Evolutionary conservation across 345 rosid genomes (phyloP).

Genomic region (Syzygium aqueum): DNA sequence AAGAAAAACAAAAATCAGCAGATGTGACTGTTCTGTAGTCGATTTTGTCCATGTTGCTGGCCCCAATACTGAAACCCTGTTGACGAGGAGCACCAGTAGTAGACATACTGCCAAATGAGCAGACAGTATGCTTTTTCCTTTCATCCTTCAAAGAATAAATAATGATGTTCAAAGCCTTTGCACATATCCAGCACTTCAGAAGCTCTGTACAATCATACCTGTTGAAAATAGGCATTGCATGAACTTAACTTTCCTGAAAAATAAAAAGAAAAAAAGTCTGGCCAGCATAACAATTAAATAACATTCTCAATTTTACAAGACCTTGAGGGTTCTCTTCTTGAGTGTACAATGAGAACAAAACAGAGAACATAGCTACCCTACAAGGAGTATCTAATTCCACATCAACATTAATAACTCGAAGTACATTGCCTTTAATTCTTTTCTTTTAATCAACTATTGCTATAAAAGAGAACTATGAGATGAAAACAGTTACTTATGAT

Average conservation of each 20-base stretch:
- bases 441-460: neutral
- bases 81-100: constrained; percentile 17
- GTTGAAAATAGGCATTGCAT: constrained; percentile 2
- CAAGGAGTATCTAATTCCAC: neutral
- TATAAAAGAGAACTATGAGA: neutral
- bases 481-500: neutral
- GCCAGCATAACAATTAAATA: neutral
- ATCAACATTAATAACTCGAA: neutral
- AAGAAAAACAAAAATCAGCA: constrained; percentile 34
- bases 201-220: constrained; percentile 48
- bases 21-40: constrained; percentile 10
- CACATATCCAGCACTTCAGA: constrained; percentile 37
- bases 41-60: constrained; percentile 11
- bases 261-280: neutral
- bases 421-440: neutral
- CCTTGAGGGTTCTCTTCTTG: neutral
- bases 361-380: neutral
- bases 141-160: constrained; percentile 27
- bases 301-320: neutral
- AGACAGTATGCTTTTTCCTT: constrained; percentile 32
- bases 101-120: constrained; percentile 37
- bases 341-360: neutral
- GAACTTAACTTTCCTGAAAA: neutral
- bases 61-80: constrained; percentile 15
- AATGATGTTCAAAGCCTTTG: constrained; percentile 39